Percentiles rank a stretch among this genome's conserved stretches.
Evolutionary conservation across 2,329 filamentous ascomycete genomes (phyloP).

Genomic region (Epichloe uncinata): DNA sequence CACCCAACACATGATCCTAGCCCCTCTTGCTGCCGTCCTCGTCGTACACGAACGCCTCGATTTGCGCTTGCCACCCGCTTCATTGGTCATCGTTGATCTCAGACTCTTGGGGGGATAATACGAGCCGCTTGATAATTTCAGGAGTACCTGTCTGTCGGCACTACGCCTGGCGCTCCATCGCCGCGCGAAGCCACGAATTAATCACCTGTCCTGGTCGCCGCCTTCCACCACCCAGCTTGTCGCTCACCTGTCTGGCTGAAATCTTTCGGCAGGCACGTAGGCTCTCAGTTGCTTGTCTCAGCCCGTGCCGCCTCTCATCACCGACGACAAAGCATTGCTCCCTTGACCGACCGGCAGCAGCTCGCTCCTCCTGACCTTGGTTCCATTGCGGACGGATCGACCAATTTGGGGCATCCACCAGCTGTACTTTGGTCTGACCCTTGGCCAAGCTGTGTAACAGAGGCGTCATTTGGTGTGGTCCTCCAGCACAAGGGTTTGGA

Average conservation of each 20-base stretch:
- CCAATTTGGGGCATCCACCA: constrained; percentile 15
- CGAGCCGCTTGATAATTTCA: constrained; percentile 12
- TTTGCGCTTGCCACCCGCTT: constrained; percentile 9
- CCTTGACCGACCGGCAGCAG: background rate
- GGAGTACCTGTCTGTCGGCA: constrained; percentile 9
- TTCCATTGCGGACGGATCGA: background rate
- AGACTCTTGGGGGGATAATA: constrained; percentile 14
- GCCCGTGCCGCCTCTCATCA: background rate
- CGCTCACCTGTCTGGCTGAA: background rate
- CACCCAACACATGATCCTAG: constrained; percentile 4
- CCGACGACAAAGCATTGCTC: background rate
- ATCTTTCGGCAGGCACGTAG: background rate
- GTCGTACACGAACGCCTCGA: constrained; percentile 13
- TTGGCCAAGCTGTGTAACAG: constrained; percentile 18
- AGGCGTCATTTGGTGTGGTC: constrained; percentile 21
- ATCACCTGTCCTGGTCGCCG: constrained; percentile 7
- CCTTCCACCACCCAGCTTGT: background rate
- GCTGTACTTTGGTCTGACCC: constrained; percentile 15
- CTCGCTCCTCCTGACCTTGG: background rate
- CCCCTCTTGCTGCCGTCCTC: constrained; percentile 8
- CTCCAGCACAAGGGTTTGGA: constrained; percentile 16
- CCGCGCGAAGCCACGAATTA: constrained; percentile 12
- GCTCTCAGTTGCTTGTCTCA: constrained; percentile 1
- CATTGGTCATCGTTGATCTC: constrained; percentile 13
- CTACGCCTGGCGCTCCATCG: constrained; percentile 11